Evolutionary conservation across 2,329 filamentous ascomycete species (phyloP).

Genomic region (Cladobotryum protrusum): DNA sequence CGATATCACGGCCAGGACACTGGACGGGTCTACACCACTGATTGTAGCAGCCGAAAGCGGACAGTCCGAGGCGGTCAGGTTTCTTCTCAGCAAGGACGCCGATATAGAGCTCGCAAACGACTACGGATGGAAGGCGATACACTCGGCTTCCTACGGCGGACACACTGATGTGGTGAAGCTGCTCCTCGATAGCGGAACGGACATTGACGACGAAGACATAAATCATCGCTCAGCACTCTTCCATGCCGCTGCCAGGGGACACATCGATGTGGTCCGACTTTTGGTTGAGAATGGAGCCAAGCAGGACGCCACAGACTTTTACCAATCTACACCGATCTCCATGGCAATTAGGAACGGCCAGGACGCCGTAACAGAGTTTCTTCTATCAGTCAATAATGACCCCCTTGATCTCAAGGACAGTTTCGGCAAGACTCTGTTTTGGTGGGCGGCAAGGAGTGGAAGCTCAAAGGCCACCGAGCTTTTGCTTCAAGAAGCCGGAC

Average conservation of each 20-base stretch:
- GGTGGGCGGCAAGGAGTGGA: constrained; percentile 8
- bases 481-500: neutral
- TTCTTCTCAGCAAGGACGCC: neutral
- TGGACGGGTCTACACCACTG: neutral
- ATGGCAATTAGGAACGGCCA: constrained; percentile 7
- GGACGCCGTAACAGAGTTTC: neutral
- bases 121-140: neutral
- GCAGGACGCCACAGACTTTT: neutral
- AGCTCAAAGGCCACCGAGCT: neutral
- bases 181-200: neutral
- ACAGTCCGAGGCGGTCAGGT: neutral
- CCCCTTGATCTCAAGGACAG: neutral
- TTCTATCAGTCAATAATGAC: neutral
- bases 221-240: neutral
- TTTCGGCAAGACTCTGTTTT: constrained; percentile 6
- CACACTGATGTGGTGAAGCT: neutral
- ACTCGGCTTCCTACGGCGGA: neutral
- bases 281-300: neutral
- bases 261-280: neutral
- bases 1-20: neutral
- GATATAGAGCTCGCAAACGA: neutral
- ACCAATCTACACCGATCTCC: neutral
- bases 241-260: neutral
- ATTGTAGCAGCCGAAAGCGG: neutral
- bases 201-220: neutral